phyloP scores from a whole-genome alignment of 208 protist genomes.

The Crithidia brevicula region DNA sequence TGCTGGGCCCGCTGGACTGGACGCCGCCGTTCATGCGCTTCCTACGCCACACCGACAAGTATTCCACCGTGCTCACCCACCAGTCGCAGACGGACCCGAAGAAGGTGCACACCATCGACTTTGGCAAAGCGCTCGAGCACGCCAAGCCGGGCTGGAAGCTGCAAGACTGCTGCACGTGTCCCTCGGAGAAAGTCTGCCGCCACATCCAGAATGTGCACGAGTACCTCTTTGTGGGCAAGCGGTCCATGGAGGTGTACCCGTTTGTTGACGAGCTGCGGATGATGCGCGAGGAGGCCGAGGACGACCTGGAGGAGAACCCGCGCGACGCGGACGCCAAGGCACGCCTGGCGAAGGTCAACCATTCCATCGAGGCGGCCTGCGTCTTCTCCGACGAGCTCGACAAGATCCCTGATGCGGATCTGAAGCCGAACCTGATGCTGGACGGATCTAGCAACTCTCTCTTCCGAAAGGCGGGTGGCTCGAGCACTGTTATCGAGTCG shows the following conservation, averaged over 20 bases:
- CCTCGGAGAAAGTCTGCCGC: slow-evolving; percentile 73
- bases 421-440: slow-evolving; percentile 83
- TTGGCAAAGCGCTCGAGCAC: slow-evolving; percentile 58
- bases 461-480: slow-evolving; percentile 45
- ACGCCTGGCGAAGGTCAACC: slow-evolving; percentile 35
- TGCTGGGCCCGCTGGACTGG: slow-evolving; percentile 64
- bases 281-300: slow-evolving; percentile 61
- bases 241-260: slow-evolving; percentile 71
- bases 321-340: slow-evolving; percentile 32
- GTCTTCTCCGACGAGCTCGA: slow-evolving; percentile 71
- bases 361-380: slow-evolving; percentile 68
- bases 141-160: slow-evolving; percentile 55
- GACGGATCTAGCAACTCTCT: slow-evolving; percentile 45
- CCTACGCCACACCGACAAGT: slow-evolving; percentile 72
- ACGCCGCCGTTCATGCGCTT: slow-evolving; percentile 86
- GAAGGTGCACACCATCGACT: slow-evolving; percentile 71
- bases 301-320: slow-evolving; percentile 41
- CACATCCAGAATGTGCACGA: slow-evolving; percentile 91
- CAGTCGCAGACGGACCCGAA: slow-evolving; percentile 77
- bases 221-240: slow-evolving; percentile 83
- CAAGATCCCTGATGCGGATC: slow-evolving; percentile 55
- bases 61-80: slow-evolving; percentile 61
- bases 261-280: slow-evolving; percentile 73
- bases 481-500: slow-evolving; percentile 29
- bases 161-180: slow-evolving; percentile 79